These are phyloP conservation scores for Fistulinella staudtii DNA, from an alignment of 1,284 basidiomycete genomes.

Conservation along the genomic window DNA sequence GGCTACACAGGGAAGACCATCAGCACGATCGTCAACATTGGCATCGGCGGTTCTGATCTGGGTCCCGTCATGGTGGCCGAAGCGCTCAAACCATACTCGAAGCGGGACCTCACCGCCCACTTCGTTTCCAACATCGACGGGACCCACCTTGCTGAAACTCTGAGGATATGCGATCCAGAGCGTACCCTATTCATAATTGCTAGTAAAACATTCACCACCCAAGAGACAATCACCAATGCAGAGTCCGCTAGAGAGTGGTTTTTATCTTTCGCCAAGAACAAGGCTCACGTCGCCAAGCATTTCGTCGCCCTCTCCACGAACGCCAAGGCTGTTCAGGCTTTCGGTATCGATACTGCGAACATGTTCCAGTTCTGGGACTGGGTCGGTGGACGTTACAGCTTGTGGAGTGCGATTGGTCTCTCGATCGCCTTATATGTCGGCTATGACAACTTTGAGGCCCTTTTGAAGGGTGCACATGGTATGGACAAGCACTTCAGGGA, in stretches of 20 bases:
- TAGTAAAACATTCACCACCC: constrained; percentile 98
- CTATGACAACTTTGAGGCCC: constrained; percentile 89
- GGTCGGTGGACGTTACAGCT: constrained; percentile 97
- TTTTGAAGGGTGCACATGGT: constrained; percentile 90
- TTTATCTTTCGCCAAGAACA: constrained; percentile 78
- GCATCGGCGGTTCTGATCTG: constrained; percentile 96
- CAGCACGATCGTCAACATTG: constrained; percentile 96
- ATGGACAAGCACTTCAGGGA: constrained; percentile 98
- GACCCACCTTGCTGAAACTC: constrained; percentile 91
- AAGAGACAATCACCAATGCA: constrained; percentile 99
- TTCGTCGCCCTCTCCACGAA: constrained; percentile 98
- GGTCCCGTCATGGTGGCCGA: constrained; percentile 99
- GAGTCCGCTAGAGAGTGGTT: constrained; percentile 95
- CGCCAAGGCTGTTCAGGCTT: constrained; percentile 89
- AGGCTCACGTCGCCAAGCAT: constrained; percentile 95
- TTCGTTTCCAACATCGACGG: constrained; percentile 99
- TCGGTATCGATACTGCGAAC: constrained; percentile 89
- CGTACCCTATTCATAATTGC: constrained; percentile 97
- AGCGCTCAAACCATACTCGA: constrained; percentile 90
- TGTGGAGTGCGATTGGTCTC: constrained; percentile 98
- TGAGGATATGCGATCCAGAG: constrained; percentile 84
- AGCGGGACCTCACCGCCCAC: constrained; percentile 83
- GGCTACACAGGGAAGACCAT: constrained; percentile 97
- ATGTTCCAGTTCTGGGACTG: constrained; percentile 99
- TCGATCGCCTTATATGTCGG: constrained; percentile 93